Evolutionary conservation across 2,329 filamentous ascomycete species (phyloP).

Genomic region (Botrytis sinoallii): DNA sequence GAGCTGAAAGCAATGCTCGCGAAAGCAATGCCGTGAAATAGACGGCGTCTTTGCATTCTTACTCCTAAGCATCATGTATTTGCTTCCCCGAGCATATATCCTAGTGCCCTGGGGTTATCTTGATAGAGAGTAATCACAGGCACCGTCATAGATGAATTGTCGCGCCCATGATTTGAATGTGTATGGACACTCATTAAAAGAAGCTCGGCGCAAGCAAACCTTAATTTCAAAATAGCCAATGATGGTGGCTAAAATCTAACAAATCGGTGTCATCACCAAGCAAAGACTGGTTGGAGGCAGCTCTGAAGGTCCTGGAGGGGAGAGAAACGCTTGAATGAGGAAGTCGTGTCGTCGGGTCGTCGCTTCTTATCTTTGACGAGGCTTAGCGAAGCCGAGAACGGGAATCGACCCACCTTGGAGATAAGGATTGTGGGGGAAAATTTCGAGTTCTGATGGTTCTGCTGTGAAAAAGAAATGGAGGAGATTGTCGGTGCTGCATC

Average conservation of each 20-base stretch:
- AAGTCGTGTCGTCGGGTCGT: not conserved
- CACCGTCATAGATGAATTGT: not conserved
- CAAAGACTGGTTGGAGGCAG: not conserved
- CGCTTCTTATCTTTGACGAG: slow-evolving; percentile 15
- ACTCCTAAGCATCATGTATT: not conserved
- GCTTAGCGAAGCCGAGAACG: slow-evolving; percentile 1
- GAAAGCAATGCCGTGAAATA: not conserved
- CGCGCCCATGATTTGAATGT: not conserved
- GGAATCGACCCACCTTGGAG: not conserved
- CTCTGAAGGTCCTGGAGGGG: not conserved
- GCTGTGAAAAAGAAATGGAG: not conserved
- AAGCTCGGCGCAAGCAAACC: not conserved
- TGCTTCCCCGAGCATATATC: not conserved
- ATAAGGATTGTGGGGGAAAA: slow-evolving; percentile 10
- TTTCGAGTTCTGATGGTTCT: not conserved
- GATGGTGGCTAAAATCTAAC: not conserved
- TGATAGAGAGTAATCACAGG: not conserved
- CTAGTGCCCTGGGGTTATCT: not conserved
- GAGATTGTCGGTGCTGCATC: not conserved
- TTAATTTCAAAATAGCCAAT: not conserved
- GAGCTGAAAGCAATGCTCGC: not conserved
- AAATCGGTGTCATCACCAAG: not conserved
- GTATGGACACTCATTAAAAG: not conserved
- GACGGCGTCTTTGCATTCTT: not conserved
- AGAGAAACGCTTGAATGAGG: not conserved